These are phyloP conservation scores for Fraxinus xanthoxyloides DNA, from an alignment of 305 asterid species.

Conservation along the genomic window DNA sequence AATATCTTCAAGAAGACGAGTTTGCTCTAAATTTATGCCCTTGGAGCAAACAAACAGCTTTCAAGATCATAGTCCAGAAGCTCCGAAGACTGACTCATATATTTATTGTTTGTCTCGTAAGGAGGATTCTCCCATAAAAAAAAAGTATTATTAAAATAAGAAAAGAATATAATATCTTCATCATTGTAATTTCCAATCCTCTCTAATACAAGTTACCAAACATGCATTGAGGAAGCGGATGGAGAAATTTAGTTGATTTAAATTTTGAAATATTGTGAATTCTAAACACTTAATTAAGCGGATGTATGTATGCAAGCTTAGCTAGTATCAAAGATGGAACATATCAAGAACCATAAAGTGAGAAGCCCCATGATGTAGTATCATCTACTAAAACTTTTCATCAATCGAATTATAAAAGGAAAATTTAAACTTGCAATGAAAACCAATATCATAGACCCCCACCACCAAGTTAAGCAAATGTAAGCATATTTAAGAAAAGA, in stretches of 20 bases:
- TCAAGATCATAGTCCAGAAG: not conserved
- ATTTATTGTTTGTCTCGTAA: not conserved
- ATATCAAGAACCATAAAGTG: not conserved
- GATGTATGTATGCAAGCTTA: not conserved
- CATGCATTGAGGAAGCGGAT: not conserved
- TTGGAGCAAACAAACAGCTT: not conserved
- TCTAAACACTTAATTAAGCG: not conserved
- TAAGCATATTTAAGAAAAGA: not conserved
- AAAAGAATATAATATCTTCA: not conserved
- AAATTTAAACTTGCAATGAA: not conserved
- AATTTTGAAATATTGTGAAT: not conserved
- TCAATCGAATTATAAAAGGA: not conserved
- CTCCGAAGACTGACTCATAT: not conserved
- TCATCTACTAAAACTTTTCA: not conserved
- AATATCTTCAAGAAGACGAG: not conserved
- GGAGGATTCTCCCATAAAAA: not conserved
- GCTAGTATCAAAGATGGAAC: not conserved
- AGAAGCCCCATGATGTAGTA: not conserved
- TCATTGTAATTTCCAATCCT: not conserved
- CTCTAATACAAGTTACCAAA: not conserved
- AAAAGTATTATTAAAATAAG: no score
- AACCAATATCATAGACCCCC: not conserved
- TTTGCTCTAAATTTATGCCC: not conserved
- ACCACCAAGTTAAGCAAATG: not conserved
- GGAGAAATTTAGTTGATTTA: not conserved